phyloP scores from a whole-genome alignment of 164 flowering plant species.

The Stephania yunnanensis region DNA sequence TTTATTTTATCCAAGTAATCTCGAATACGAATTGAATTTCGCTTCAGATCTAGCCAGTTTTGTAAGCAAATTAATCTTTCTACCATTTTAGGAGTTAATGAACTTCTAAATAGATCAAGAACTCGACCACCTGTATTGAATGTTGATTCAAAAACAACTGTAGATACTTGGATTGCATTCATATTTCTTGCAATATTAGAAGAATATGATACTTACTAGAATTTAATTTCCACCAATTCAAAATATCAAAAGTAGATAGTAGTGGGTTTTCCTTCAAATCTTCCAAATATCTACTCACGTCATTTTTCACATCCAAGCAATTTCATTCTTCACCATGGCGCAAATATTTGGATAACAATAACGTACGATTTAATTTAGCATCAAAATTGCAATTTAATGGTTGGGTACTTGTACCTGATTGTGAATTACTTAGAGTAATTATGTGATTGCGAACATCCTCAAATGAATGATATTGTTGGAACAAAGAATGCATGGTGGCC shows the following conservation, averaged over 20 bases:
- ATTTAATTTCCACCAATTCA: not conserved
- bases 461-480: not conserved
- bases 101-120: not conserved
- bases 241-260: not conserved
- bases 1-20: not conserved
- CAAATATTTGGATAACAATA: not conserved
- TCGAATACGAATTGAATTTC: not conserved
- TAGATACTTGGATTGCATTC: not conserved
- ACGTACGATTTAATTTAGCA: not conserved
- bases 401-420: not conserved
- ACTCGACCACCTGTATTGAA: slow-evolving; percentile 1
- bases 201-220: not conserved
- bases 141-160: not conserved
- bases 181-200: slow-evolving; percentile 3
- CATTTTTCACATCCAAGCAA: not conserved
- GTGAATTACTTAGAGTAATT: not conserved
- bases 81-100: not conserved
- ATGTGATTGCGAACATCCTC: not conserved
- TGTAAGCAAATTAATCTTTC: not conserved
- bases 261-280: not conserved
- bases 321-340: not conserved
- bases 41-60: not conserved
- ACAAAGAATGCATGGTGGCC: not conserved
- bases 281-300: not conserved
- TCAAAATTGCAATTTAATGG: not conserved